phyloP scores from a whole-genome alignment of 2,329 filamentous ascomycete species.

The Penicillium sp. region DNA sequence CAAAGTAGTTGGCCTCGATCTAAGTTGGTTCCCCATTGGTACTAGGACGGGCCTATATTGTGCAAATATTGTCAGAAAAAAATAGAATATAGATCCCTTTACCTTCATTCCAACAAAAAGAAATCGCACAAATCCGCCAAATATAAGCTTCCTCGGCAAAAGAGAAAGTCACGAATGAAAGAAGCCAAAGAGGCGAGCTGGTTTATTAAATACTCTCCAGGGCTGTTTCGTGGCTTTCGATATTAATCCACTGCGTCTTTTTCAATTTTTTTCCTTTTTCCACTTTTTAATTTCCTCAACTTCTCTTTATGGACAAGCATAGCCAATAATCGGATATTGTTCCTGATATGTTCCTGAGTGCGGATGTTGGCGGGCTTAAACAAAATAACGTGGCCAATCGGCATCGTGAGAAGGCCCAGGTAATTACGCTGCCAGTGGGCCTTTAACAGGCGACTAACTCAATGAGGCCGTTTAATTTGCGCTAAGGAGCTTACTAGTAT shows the following conservation, averaged over 20 bases:
- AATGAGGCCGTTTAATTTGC: background rate
- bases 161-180: background rate
- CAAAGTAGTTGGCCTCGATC: constrained; percentile 3
- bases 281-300: background rate
- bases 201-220: background rate
- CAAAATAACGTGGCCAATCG: background rate
- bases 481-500: background rate
- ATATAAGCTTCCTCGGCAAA: background rate
- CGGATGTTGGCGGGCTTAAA: background rate
- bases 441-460: background rate
- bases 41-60: background rate
- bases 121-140: background rate
- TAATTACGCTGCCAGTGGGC: background rate
- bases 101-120: background rate
- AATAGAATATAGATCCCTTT: background rate
- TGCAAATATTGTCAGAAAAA: background rate
- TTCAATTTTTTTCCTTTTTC: background rate
- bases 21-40: background rate
- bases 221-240: background rate
- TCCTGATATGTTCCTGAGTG: background rate
- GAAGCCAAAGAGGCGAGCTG: background rate
- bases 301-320: background rate
- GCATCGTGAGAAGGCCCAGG: background rate
- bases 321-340: background rate
- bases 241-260: background rate